Conservation (phyloP, 345 rosid genomes). For the Lumnitzera racemosa region DNA sequence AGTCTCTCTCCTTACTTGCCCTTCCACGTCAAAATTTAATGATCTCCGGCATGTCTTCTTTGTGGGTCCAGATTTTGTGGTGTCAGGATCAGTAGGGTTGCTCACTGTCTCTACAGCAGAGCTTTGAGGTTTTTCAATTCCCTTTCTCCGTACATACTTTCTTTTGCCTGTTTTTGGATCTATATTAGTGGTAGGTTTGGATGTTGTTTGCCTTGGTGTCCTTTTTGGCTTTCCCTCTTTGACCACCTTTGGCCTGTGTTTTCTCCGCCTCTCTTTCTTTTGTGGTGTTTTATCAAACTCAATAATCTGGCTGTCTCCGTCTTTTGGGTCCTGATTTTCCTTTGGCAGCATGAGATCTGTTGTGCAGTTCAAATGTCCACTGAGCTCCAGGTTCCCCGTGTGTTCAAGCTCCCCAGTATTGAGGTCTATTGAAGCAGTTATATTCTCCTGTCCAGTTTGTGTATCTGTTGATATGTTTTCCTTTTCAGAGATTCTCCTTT, state of each 20-base stretch:
- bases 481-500: slow-evolving; percentile 12
- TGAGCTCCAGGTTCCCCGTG: slow-evolving; percentile 1
- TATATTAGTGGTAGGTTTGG: slow-evolving; percentile 21
- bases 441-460: slow-evolving; percentile 4
- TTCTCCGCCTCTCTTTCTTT: slow-evolving; percentile 60
- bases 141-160: slow-evolving; percentile 41
- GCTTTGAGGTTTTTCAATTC: slow-evolving; percentile 15
- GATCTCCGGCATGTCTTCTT: slow-evolving; percentile 50
- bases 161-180: slow-evolving; percentile 40
- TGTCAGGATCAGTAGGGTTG: slow-evolving; percentile 20
- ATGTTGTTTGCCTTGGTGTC: slow-evolving; percentile 27
- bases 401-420: slow-evolving; percentile 4
- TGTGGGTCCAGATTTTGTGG: slow-evolving; percentile 8
- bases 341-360: no score
- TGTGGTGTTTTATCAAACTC: slow-evolving; percentile 48
- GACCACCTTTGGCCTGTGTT: slow-evolving; percentile 79
- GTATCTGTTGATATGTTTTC: slow-evolving; percentile 10
- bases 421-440: slow-evolving; percentile 3
- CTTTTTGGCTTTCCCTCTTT: slow-evolving; percentile 46
- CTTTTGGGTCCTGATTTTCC: slow-evolving; percentile 29
- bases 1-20: slow-evolving; percentile 11
- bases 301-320: slow-evolving; percentile 15
- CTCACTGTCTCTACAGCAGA: slow-evolving; percentile 23
- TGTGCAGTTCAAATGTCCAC: not conserved
- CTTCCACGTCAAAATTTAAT: slow-evolving; percentile 39